These are phyloP conservation scores for Cordyceps pruinosa DNA, from an alignment of 2,329 filamentous ascomycete species.

Conservation along the genomic window DNA sequence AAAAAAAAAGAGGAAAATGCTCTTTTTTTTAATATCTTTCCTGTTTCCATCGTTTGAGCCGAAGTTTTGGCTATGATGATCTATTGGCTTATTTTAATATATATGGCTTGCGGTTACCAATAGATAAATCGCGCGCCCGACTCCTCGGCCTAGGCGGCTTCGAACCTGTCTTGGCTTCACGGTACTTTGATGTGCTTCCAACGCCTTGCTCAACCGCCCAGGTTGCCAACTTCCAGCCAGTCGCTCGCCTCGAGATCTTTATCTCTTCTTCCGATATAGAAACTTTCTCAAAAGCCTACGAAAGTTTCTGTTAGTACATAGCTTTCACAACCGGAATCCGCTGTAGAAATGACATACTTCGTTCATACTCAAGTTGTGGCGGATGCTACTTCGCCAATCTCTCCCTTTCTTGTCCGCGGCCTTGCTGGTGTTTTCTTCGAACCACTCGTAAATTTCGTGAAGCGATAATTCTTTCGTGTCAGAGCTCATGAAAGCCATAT, in stretches of 20 bases:
- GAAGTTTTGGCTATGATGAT: too few species aligned
- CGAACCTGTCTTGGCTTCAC: too few species aligned
- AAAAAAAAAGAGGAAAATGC: too few species aligned
- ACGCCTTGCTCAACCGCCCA: constrained; percentile 66
- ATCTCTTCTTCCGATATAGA: constrained; percentile 32
- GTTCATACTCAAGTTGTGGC: constrained; percentile 96
- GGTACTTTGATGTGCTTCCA: constrained; percentile 77
- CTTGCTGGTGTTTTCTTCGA: constrained; percentile 73
- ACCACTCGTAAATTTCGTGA: constrained; percentile 88
- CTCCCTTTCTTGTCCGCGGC: constrained; percentile 66
- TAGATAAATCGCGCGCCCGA: too few species aligned
- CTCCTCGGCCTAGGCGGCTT: too few species aligned
- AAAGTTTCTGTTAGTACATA: constrained; percentile 4
- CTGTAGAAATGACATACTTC: constrained; percentile 47
- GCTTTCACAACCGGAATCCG: background rate
- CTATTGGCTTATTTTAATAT: too few species aligned
- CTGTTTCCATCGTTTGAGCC: too few species aligned
- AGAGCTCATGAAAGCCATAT: constrained; percentile 62
- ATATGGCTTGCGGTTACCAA: too few species aligned
- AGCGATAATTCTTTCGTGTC: constrained; percentile 66
- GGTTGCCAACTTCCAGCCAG: constrained; percentile 69
- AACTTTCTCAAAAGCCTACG: constrained; percentile 38
- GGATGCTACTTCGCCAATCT: constrained; percentile 97
- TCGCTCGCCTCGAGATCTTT: constrained; percentile 50
- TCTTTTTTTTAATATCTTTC: too few species aligned